Conservation (phyloP, 345 rosid species). For the Trapa bicornis region DNA sequence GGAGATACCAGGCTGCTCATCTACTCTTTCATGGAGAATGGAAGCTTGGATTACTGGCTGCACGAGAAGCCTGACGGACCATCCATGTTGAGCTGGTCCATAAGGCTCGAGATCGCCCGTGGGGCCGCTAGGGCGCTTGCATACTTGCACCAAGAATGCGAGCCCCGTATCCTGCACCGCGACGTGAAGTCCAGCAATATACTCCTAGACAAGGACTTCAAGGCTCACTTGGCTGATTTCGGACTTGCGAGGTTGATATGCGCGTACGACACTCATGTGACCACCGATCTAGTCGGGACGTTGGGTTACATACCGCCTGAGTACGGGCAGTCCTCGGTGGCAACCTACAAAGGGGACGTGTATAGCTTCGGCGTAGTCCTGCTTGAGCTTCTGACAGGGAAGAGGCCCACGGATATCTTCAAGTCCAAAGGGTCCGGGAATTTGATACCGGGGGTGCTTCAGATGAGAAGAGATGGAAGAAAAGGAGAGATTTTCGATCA, state of each 20-base stretch:
- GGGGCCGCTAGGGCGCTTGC: slow-evolving; percentile 62
- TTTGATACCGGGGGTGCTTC: slow-evolving; percentile 54
- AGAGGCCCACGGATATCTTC: slow-evolving; percentile 82
- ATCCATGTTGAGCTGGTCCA: slow-evolving; percentile 40
- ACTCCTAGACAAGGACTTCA: slow-evolving; percentile 58
- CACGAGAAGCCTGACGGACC: slow-evolving; percentile 73
- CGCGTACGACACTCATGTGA: slow-evolving; percentile 72
- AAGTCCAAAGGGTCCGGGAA: slow-evolving; percentile 54
- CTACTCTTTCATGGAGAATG: slow-evolving; percentile 80
- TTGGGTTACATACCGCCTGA: slow-evolving; percentile 86
- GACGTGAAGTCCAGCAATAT: slow-evolving; percentile 83
- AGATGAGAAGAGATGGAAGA: slow-evolving; percentile 51
- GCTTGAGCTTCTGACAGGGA: slow-evolving; percentile 73
- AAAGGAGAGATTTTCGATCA: slow-evolving; percentile 64
- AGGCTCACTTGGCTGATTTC: slow-evolving; percentile 79
- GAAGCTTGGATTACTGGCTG: slow-evolving; percentile 87
- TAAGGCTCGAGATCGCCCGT: slow-evolving; percentile 53
- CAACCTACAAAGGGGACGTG: slow-evolving; percentile 75
- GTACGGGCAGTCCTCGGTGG: slow-evolving; percentile 73
- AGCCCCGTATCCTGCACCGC: slow-evolving; percentile 73
- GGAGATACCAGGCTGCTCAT: slow-evolving; percentile 47
- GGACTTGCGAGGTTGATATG: slow-evolving; percentile 70
- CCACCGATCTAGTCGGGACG: slow-evolving; percentile 82
- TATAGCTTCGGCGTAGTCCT: slow-evolving; percentile 90
- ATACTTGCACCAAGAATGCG: slow-evolving; percentile 74